Percentiles rank a stretch among this genome's conserved stretches.
Evolutionary conservation across 495 filamentous ascomycete species (phyloP).

Genomic region (Neurospora sp.): DNA sequence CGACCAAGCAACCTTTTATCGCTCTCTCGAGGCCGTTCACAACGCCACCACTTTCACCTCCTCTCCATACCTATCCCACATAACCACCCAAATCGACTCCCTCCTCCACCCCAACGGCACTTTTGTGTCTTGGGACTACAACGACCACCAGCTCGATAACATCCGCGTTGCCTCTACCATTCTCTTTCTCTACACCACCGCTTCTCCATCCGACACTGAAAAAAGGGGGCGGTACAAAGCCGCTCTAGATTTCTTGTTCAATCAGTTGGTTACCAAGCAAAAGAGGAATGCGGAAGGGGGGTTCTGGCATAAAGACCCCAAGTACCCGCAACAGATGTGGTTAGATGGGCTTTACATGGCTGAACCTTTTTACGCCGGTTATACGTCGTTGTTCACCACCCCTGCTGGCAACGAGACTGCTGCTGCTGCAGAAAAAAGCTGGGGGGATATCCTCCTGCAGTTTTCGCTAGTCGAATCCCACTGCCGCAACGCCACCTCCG

Average conservation of each 20-base stretch:
- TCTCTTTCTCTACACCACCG: conserved; percentile 31
- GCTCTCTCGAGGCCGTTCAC: conserved; percentile 29
- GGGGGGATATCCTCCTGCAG: conserved; percentile 41
- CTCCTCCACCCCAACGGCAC: conserved; percentile 29
- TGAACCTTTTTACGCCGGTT: conserved; percentile 39
- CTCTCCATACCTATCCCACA: conserved; percentile 1
- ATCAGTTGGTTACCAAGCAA: conserved; percentile 35
- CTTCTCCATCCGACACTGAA: too few species aligned
- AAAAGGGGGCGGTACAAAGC: conserved; percentile 14
- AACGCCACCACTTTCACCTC: not conserved
- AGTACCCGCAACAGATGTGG: conserved; percentile 48
- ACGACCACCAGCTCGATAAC: conserved; percentile 40
- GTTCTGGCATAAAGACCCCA: conserved; percentile 40
- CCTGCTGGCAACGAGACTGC: not conserved
- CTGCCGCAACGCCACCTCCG: conserved; percentile 33
- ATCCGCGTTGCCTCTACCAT: conserved; percentile 39
- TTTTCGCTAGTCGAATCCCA: conserved; percentile 43
- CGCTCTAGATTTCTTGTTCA: conserved; percentile 32
- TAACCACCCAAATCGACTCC: conserved; percentile 27
- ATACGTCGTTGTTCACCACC: conserved; percentile 26
- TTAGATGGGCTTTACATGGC: conserved; percentile 47
- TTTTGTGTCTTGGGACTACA: conserved; percentile 26
- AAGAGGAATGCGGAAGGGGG: conserved; percentile 39
- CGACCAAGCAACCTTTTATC: conserved; percentile 29
- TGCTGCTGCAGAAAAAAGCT: not conserved